These are phyloP conservation scores for Fusarium nisikadoi DNA, from an alignment of 2,329 filamentous ascomycete species.

Conservation along the genomic window DNA sequence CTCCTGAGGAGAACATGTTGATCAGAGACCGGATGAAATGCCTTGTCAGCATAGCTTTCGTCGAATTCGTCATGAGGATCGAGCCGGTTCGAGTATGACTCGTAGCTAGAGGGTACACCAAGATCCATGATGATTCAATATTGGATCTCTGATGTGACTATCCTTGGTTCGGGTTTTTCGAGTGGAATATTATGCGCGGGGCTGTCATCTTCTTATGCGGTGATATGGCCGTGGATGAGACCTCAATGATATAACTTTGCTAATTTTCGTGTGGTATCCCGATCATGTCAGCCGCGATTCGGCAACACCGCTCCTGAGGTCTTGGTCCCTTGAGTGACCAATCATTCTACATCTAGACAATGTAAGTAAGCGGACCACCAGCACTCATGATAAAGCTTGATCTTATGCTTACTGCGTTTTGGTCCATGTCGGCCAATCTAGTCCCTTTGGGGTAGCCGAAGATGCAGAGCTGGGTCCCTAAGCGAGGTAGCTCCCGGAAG, in stretches of 20 bases:
- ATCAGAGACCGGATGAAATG: not conserved
- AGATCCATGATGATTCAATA: not conserved
- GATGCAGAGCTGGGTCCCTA: not conserved
- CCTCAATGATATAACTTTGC: not conserved
- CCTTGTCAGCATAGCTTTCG: not conserved
- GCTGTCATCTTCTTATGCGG: not conserved
- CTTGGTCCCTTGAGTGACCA: not conserved
- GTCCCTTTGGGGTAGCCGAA: not conserved
- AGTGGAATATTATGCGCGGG: not conserved
- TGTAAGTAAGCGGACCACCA: not conserved
- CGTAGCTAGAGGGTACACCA: not conserved
- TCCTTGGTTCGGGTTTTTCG: not conserved
- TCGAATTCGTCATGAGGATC: conserved; percentile 12
- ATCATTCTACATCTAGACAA: not conserved
- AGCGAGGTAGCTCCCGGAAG: not conserved
- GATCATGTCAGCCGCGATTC: not conserved
- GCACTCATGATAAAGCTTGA: not conserved
- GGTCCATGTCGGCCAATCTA: not conserved
- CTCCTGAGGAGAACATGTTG: conserved; percentile 2
- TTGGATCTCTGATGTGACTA: not conserved
- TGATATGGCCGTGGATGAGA: not conserved
- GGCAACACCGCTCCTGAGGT: not conserved
- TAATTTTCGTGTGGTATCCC: not conserved
- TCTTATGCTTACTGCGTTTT: not conserved
- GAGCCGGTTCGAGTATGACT: conserved; percentile 13